These are phyloP conservation scores for Fomitopsis schrenkii DNA, from an alignment of 1,284 basidiomycete species.

Conservation along the genomic window DNA sequence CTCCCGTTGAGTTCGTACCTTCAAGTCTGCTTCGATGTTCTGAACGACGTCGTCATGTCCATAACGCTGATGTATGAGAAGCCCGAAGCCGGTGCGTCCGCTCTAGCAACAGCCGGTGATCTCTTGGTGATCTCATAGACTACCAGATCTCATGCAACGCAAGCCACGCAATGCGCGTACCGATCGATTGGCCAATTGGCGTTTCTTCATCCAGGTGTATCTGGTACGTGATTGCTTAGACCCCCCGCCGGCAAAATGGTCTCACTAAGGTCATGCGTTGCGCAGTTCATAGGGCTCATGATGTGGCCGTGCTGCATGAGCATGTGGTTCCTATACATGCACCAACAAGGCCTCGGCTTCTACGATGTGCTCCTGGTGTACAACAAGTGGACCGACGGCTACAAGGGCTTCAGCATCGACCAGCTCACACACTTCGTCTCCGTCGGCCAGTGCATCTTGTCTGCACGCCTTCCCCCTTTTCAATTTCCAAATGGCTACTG, in stretches of 20 bases:
- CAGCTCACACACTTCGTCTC: slow-evolving; percentile 42
- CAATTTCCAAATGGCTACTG: slow-evolving; percentile 30
- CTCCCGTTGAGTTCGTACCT: slow-evolving; percentile 38
- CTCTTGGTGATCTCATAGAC: slow-evolving; percentile 6
- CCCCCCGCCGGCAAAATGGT: neutral
- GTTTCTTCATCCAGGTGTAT: slow-evolving; percentile 62
- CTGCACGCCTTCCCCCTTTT: neutral
- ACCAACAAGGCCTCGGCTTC: slow-evolving; percentile 52
- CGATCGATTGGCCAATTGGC: slow-evolving; percentile 46
- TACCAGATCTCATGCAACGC: slow-evolving; percentile 41
- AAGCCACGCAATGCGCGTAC: slow-evolving; percentile 60
- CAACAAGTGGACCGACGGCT: slow-evolving; percentile 48
- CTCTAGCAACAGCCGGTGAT: too few relatives aligned
- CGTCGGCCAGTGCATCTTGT: slow-evolving; percentile 45
- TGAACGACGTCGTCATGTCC: slow-evolving; percentile 47
- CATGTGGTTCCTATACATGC: slow-evolving; percentile 32
- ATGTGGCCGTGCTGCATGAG: slow-evolving; percentile 45
- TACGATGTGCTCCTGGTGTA: slow-evolving; percentile 41
- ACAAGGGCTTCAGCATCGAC: slow-evolving; percentile 33
- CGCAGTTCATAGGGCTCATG: slow-evolving; percentile 41
- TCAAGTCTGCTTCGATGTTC: slow-evolving; percentile 41
- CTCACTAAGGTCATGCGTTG: slow-evolving; percentile 21
- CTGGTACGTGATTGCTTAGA: slow-evolving; percentile 54
- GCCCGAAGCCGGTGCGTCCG: slow-evolving; percentile 41
- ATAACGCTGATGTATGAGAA: slow-evolving; percentile 49